Conservation (phyloP, 225 moss, liverwort and hornwort genomes). For the Rhytidiadelphus loreus region DNA sequence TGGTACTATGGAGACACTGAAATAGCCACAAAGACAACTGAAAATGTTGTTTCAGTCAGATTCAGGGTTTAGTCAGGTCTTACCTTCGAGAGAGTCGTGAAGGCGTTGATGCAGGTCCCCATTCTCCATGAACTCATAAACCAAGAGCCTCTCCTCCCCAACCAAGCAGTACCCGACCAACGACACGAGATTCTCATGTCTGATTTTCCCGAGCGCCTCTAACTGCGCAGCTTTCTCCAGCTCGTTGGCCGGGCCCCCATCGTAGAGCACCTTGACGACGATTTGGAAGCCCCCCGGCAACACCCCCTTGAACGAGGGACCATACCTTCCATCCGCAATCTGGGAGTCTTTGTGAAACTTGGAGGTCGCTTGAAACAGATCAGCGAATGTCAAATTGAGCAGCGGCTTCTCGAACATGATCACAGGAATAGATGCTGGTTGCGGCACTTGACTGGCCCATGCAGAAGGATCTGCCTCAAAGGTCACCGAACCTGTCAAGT, state of each 20-base stretch:
- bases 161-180: slow-evolving; percentile 73
- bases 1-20: not conserved
- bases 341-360: slow-evolving; percentile 65
- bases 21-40: not conserved
- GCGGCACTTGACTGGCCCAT: slow-evolving; percentile 49
- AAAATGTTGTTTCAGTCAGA: not conserved
- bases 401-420: slow-evolving; percentile 87
- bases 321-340: slow-evolving; percentile 65
- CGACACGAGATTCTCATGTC: slow-evolving; percentile 61
- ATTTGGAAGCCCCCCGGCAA: slow-evolving; percentile 48
- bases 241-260: slow-evolving; percentile 38
- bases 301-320: slow-evolving; percentile 54
- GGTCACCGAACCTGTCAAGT: slow-evolving; percentile 45
- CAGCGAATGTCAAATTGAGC: slow-evolving; percentile 64
- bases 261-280: slow-evolving; percentile 68
- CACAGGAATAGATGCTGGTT: slow-evolving; percentile 48
- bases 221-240: slow-evolving; percentile 43
- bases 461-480: slow-evolving; percentile 49
- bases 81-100: slow-evolving; percentile 57
- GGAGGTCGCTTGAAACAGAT: slow-evolving; percentile 51
- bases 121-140: slow-evolving; percentile 71
- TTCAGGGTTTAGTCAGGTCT: not conserved
- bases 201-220: slow-evolving; percentile 48
- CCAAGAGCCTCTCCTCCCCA: slow-evolving; percentile 46
- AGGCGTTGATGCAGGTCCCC: slow-evolving; percentile 57